These are phyloP conservation scores for Testicularia cyperi DNA, from an alignment of 1,284 basidiomycete species.

Conservation along the genomic window DNA sequence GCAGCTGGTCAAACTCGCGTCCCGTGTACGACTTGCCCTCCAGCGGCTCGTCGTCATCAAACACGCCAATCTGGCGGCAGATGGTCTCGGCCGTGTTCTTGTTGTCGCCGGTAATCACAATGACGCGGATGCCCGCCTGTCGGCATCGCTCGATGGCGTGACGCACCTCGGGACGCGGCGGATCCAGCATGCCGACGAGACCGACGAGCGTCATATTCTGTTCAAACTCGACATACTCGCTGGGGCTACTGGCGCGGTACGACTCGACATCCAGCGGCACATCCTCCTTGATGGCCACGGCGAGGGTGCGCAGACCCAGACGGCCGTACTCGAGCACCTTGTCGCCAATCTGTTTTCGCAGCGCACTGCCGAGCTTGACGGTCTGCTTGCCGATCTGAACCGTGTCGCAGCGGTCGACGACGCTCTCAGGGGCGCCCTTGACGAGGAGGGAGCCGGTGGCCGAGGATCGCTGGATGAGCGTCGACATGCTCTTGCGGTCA, in stretches of 20 bases:
- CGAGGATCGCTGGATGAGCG: conserved; percentile 69
- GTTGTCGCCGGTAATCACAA: conserved; percentile 98
- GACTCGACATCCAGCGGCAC: conserved; percentile 68
- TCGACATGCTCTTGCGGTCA: conserved; percentile 99
- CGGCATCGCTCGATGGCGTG: conserved; percentile 84
- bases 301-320: conserved; percentile 84
- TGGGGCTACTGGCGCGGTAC: conserved; percentile 61
- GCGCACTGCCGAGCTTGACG: conserved; percentile 65
- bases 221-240: conserved; percentile 85
- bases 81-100: conserved; percentile 97
- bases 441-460: conserved; percentile 69
- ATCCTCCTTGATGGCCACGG: conserved; percentile 81
- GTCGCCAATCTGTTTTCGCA: conserved; percentile 66
- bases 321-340: conserved; percentile 74
- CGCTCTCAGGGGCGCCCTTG: conserved; percentile 94
- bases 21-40: conserved; percentile 92
- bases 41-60: conserved; percentile 62
- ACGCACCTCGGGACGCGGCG: conserved; percentile 89
- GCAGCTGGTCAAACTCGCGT: conserved; percentile 81
- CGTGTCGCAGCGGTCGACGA: conserved; percentile 82
- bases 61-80: conserved; percentile 92
- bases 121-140: conserved; percentile 89
- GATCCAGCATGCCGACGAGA: conserved; percentile 95
- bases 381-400: conserved; percentile 64
- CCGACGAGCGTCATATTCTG: conserved; percentile 80